Evolutionary conservation across 495 filamentous ascomycete genomes (phyloP).

Genomic region (Tuber brumale): DNA sequence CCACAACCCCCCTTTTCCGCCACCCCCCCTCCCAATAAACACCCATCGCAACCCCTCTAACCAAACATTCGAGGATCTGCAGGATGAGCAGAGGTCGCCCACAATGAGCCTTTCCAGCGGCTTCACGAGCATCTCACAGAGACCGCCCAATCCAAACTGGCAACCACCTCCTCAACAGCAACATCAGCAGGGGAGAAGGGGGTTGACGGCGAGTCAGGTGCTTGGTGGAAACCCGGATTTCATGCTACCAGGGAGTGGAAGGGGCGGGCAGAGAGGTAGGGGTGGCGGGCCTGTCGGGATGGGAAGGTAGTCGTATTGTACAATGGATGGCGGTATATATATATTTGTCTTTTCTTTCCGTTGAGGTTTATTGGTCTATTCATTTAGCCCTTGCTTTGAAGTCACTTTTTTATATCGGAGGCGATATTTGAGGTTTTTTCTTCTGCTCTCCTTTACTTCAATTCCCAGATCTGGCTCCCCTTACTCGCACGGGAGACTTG

Average conservation of each 20-base stretch:
- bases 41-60: neutral
- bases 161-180: conserved; percentile 43
- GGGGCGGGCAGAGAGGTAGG: conserved; percentile 25
- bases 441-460: neutral
- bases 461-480: neutral
- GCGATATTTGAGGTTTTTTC: neutral
- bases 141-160: conserved; percentile 83
- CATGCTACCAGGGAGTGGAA: conserved; percentile 48
- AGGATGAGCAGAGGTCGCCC: conserved; percentile 63
- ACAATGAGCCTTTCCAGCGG: conserved; percentile 68
- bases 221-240: conserved; percentile 72
- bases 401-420: neutral
- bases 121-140: conserved; percentile 79
- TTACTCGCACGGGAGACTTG: neutral
- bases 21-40: conserved; percentile 9
- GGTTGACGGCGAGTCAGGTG: conserved; percentile 52
- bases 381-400: neutral
- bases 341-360: neutral
- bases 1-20: conserved; percentile 14
- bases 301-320: conserved; percentile 23
- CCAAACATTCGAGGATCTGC: conserved; percentile 51
- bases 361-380: neutral
- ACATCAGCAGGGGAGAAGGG: conserved; percentile 45
- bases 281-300: conserved; percentile 21
- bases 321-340: neutral